These are phyloP conservation scores for Cystobasidium slooffiae DNA, from an alignment of 1,284 basidiomycete genomes.

Conservation along the genomic window DNA sequence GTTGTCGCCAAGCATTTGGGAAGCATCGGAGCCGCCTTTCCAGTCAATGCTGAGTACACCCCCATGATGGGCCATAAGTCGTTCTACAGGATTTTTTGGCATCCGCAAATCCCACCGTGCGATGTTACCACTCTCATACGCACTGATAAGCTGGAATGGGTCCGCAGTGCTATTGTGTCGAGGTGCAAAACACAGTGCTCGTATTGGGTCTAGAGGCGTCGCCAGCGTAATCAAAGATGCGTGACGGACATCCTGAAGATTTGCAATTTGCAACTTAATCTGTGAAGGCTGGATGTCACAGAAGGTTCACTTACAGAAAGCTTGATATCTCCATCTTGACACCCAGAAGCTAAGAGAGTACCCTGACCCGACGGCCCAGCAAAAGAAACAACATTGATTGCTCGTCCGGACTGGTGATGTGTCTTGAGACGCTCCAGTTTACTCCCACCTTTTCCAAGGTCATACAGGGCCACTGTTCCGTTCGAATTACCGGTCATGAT, in stretches of 20 bases:
- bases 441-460: slow-evolving; percentile 32
- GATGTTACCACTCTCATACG: slow-evolving; percentile 33
- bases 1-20: neutral
- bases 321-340: slow-evolving; percentile 43
- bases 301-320: slow-evolving; percentile 23
- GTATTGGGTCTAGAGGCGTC: slow-evolving; percentile 30
- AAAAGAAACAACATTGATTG: slow-evolving; percentile 42
- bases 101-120: slow-evolving; percentile 39
- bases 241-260: slow-evolving; percentile 36
- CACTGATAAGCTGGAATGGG: slow-evolving; percentile 40
- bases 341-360: slow-evolving; percentile 38
- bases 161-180: slow-evolving; percentile 29
- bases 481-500: slow-evolving; percentile 44
- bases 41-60: slow-evolving; percentile 42
- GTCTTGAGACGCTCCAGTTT: slow-evolving; percentile 42
- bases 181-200: slow-evolving; percentile 40
- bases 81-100: slow-evolving; percentile 38
- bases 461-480: slow-evolving; percentile 39
- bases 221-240: slow-evolving; percentile 36
- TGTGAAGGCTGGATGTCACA: neutral
- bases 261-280: neutral
- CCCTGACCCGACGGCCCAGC: slow-evolving; percentile 38
- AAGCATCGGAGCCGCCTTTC: slow-evolving; percentile 21
- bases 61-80: slow-evolving; percentile 37
- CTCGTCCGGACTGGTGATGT: slow-evolving; percentile 39